Evolutionary conservation across 2,329 filamentous ascomycete species (phyloP), one percentile per base, ranked within the genome.

Genomic region (Teratosphaeria zuluensis): DNA sequence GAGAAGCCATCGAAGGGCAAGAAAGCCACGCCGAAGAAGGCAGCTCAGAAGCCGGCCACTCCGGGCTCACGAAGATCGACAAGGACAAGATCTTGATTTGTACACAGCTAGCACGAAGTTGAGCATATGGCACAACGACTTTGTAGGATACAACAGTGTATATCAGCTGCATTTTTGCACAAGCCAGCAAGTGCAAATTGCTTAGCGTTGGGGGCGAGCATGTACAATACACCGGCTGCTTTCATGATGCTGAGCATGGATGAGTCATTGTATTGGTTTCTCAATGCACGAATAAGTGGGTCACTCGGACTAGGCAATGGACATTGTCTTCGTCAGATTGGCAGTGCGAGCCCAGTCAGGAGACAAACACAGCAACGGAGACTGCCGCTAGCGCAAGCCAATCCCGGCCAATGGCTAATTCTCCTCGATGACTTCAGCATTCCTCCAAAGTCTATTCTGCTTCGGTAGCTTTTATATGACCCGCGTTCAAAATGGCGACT

Each of bases 31-130:
- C 52, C 57, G 8, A 63, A 63, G 56, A 56, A 59, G 53, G 6
- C 21, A 21, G 19, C 54, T 3, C 54, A 54, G 54, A 64, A 65
- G 56, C 58, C 62, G 31, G 57, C 53, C 3, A 61, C 63, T 16
- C 59, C 63, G 7, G 62, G 63, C 1, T 59, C 60, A 31, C 53
- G 67, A 42, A 63, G 53, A 54, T 68, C 67, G 6, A 51, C 61
- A 8, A 58, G 65, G n/a, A 64, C 58, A 51, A 59, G 53, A 46
- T 21, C 57, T 16, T 52, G 31, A 33, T 55, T 33, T 32, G 12
- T 31, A 11, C 14, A 30, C 42, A 48, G n/a, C 33, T 21, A 21
- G 9, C 4, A 6, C 16, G n/a, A 48, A 2, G 19, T 48, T 21
- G 42, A 28, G 24, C 24, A 28, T 28, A 28, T 28, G 24, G 24